Percentiles rank a stretch among this genome's conserved stretches.
These are phyloP conservation scores for Starmera caribaea DNA, from an alignment of 805 yeast genomes.

Conservation along the genomic window DNA sequence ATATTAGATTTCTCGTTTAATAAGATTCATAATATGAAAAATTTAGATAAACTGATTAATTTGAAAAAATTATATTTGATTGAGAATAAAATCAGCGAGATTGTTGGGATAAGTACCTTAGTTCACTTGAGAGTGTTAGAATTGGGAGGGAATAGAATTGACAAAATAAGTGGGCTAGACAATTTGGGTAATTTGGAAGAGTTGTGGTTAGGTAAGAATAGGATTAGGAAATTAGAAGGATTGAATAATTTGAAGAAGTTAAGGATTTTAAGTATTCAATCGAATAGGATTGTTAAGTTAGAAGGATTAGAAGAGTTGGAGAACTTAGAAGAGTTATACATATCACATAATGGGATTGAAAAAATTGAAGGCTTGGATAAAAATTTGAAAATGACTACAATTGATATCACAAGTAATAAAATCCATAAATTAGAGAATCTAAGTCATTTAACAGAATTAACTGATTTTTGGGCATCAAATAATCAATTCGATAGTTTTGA, in stretches of 20 bases:
- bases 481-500: constrained; percentile 63
- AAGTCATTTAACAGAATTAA: constrained; percentile 54
- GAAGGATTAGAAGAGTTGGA: constrained; percentile 71
- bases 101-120: constrained; percentile 55
- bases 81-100: constrained; percentile 73
- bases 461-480: constrained; percentile 91
- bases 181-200: constrained; percentile 51
- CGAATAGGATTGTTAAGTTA: constrained; percentile 67
- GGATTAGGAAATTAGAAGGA: constrained; percentile 55
- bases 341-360: constrained; percentile 74
- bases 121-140: constrained; percentile 60
- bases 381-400: constrained; percentile 51
- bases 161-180: constrained; percentile 47
- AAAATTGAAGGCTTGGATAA: constrained; percentile 72
- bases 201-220: constrained; percentile 90
- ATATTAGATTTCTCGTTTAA: constrained; percentile 82
- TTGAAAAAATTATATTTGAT: constrained; percentile 73
- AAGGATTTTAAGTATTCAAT: constrained; percentile 76
- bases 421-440: constrained; percentile 55
- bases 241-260: constrained; percentile 50
- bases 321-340: constrained; percentile 75
- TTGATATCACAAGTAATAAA: constrained; percentile 77
- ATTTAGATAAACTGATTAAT: constrained; percentile 50
- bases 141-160: constrained; percentile 80
- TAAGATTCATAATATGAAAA: constrained; percentile 77